A percentile compares a stretch with the other conserved stretches of the same genome.
These are phyloP conservation scores for Lodderomyces theae DNA, from an alignment of 1,139 yeast genomes.

Conservation along the genomic window DNA sequence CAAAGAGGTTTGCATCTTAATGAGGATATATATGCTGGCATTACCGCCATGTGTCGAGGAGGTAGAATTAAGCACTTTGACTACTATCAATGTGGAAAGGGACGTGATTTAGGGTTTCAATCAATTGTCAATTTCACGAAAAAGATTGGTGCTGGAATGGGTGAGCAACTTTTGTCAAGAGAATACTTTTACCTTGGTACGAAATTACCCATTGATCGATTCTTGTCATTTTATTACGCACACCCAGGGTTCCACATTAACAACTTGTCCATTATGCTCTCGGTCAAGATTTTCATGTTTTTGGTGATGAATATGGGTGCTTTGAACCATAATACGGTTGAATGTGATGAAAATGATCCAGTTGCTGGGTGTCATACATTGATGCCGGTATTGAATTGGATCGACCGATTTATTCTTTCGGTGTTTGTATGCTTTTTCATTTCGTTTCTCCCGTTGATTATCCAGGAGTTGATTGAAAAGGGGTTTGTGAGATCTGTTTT, in stretches of 20 bases:
- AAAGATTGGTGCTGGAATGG: conserved; percentile 94
- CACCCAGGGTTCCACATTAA: conserved; percentile 91
- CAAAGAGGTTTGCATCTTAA: conserved; percentile 83
- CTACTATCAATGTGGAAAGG: conserved; percentile 88
- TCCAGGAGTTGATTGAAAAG: conserved; percentile 78
- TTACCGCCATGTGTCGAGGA: conserved; percentile 77
- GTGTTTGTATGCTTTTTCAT: conserved; percentile 82
- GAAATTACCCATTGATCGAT: conserved; percentile 72
- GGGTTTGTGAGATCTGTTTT: conserved; percentile 64
- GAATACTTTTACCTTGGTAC: conserved; percentile 84
- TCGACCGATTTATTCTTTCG: conserved; percentile 73
- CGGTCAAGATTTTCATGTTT: conserved; percentile 69
- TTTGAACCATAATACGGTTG: conserved; percentile 52
- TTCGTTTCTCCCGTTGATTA: conserved; percentile 73
- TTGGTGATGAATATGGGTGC: conserved; percentile 69
- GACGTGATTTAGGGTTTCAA: conserved; percentile 83
- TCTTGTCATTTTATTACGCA: conserved; percentile 82
- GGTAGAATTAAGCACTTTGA: conserved; percentile 88
- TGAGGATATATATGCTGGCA: conserved; percentile 91
- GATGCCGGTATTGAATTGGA: conserved; percentile 76
- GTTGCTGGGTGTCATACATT: conserved; percentile 79
- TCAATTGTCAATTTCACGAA: conserved; percentile 82
- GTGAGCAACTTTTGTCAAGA: conserved; percentile 81
- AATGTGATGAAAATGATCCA: conserved; percentile 51
- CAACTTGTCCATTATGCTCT: conserved; percentile 72